phyloP scores from a whole-genome alignment of 768 basidiomycete genomes.

The Leccinellum albellum region DNA sequence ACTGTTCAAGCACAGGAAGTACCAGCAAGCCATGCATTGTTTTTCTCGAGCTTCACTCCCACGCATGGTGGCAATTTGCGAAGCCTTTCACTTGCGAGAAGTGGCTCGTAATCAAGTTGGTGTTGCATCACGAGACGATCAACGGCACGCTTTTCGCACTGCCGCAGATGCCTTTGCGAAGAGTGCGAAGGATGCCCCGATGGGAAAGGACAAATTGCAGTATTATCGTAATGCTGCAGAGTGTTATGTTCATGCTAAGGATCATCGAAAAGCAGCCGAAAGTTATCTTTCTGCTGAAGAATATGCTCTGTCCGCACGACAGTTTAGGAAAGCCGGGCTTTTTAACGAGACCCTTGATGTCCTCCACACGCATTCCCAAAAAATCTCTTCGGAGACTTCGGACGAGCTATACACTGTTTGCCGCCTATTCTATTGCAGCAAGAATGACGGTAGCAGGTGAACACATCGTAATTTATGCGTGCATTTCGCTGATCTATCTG shows the following conservation, averaged over 20 bases:
- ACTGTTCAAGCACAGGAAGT: conserved; percentile 39
- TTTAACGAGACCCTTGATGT: conserved; percentile 55
- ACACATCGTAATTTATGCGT: neutral
- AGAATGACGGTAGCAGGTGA: conserved; percentile 20
- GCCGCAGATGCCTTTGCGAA: conserved; percentile 50
- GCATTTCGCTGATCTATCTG: neutral
- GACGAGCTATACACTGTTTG: conserved; percentile 42
- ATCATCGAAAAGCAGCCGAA: conserved; percentile 42
- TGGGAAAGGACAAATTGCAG: conserved; percentile 25
- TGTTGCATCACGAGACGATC: conserved; percentile 20
- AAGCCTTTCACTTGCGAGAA: conserved; percentile 54
- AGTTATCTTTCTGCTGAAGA: conserved; percentile 41
- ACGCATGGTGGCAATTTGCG: conserved; percentile 43
- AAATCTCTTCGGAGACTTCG: conserved; percentile 32
- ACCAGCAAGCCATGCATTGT: conserved; percentile 51
- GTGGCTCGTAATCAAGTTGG: conserved; percentile 38
- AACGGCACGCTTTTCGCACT: conserved; percentile 35
- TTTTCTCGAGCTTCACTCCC: conserved; percentile 45
- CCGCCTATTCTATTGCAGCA: conserved; percentile 43
- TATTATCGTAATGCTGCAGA: conserved; percentile 45
- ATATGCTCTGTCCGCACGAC: conserved; percentile 41
- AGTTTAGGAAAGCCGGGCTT: conserved; percentile 45
- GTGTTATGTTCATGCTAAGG: conserved; percentile 41
- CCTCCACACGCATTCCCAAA: conserved; percentile 32
- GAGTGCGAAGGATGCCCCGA: conserved; percentile 34